Percentiles rank a stretch among this genome's conserved stretches.
These are phyloP conservation scores for Stagonosporopsis chrysanthemi DNA, from an alignment of 2,329 filamentous ascomycete species.

Conservation along the genomic window DNA sequence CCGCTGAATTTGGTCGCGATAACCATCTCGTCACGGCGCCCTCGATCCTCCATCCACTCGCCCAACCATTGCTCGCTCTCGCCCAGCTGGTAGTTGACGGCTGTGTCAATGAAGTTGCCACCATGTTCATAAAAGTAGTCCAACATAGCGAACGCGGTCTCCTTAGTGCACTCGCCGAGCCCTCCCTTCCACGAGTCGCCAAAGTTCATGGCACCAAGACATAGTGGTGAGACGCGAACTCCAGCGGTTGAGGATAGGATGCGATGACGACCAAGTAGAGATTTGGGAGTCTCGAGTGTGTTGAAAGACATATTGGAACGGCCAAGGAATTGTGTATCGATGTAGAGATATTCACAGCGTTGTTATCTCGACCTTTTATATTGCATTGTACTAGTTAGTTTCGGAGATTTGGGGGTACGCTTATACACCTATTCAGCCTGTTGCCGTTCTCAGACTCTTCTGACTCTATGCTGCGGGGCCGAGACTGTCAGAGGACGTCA, in stretches of 20 bases:
- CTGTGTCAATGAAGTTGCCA: constrained; percentile 77
- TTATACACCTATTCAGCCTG: no score
- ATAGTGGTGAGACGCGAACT: constrained; percentile 60
- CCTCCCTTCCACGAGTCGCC: constrained; percentile 53
- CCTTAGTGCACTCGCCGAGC: constrained; percentile 63
- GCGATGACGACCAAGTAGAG: constrained; percentile 57
- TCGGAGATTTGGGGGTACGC: background rate
- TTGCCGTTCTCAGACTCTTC: no score
- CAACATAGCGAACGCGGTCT: constrained; percentile 68
- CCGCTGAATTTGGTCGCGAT: constrained; percentile 50
- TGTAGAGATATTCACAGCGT: no score
- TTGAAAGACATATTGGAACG: constrained; percentile 15
- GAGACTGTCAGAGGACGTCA: background rate
- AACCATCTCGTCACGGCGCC: constrained; percentile 52
- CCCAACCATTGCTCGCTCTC: constrained; percentile 54
- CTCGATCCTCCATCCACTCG: constrained; percentile 52
- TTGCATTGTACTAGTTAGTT: background rate
- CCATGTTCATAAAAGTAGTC: constrained; percentile 72
- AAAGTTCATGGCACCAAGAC: constrained; percentile 61
- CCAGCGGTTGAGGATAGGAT: constrained; percentile 58
- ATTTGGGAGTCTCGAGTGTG: constrained; percentile 17
- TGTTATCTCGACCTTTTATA: background rate
- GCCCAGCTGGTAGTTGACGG: constrained; percentile 50
- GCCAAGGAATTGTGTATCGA: background rate
- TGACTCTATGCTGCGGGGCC: background rate